These are phyloP conservation scores for Ophiosphaerella herpotricha DNA, from an alignment of 2,329 filamentous ascomycete genomes.

Conservation along the genomic window DNA sequence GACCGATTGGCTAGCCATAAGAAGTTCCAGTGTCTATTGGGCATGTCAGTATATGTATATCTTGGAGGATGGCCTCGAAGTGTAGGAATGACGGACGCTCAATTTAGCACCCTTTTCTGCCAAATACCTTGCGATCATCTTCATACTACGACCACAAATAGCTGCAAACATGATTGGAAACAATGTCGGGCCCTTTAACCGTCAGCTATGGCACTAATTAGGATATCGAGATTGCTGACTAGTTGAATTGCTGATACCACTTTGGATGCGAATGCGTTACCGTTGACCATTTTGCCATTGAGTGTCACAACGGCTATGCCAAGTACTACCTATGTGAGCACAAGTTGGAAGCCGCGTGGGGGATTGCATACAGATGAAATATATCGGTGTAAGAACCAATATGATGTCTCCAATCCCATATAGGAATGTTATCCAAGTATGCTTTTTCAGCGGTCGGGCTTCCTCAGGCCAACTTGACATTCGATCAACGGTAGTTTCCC, in stretches of 20 bases:
- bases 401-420: slow-evolving; percentile 32
- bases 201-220: background rate
- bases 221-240: slow-evolving; percentile 10
- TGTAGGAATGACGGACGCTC: slow-evolving; percentile 22
- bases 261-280: slow-evolving; percentile 30
- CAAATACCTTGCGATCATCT: slow-evolving; percentile 41
- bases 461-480: slow-evolving; percentile 40
- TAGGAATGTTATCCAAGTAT: slow-evolving; percentile 26
- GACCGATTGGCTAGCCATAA: slow-evolving; percentile 45
- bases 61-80: background rate
- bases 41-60: slow-evolving; percentile 1
- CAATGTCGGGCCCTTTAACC: slow-evolving; percentile 36
- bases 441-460: slow-evolving; percentile 26
- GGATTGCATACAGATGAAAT: slow-evolving; percentile 38
- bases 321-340: slow-evolving; percentile 24
- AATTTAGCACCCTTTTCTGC: slow-evolving; percentile 40
- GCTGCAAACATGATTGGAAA: slow-evolving; percentile 46
- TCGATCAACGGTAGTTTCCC: slow-evolving; percentile 22
- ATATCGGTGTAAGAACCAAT: slow-evolving; percentile 36
- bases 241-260: slow-evolving; percentile 32
- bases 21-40: slow-evolving; percentile 36
- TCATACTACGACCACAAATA: slow-evolving; percentile 40
- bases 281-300: slow-evolving; percentile 30
- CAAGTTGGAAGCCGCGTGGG: background rate
- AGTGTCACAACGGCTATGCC: slow-evolving; percentile 27